Percentiles rank a stretch among this genome's conserved stretches.
Conservation (phyloP, 2,329 filamentous ascomycete genomes). For the Pseudogymnoascus verrucosus region DNA sequence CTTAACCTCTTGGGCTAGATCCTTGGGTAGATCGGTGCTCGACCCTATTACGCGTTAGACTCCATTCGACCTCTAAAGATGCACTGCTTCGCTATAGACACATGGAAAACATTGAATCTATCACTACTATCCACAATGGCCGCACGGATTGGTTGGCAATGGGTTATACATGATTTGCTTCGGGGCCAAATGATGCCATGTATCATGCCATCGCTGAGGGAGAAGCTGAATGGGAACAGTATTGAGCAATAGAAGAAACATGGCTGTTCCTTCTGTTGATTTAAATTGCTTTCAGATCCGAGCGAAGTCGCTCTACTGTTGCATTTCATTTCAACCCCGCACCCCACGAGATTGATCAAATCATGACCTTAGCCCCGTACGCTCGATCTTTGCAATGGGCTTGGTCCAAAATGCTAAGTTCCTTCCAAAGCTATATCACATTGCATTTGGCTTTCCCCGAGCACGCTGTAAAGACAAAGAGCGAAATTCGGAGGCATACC, state of each 20-base stretch:
- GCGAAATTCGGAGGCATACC: conserved; percentile 39
- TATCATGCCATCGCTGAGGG: background rate
- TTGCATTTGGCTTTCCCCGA: background rate
- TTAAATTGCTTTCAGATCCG: background rate
- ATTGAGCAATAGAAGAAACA: background rate
- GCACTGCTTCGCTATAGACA: background rate
- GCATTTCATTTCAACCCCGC: background rate
- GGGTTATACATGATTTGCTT: background rate
- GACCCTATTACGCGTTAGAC: conserved; percentile 51
- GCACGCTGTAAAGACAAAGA: background rate
- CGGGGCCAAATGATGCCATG: background rate
- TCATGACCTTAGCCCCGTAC: background rate
- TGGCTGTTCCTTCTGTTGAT: background rate
- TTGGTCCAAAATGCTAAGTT: background rate
- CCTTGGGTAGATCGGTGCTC: conserved; percentile 82
- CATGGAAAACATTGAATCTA: background rate
- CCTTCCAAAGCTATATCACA: background rate
- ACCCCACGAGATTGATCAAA: background rate
- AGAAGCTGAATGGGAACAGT: background rate
- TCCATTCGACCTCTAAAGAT: background rate
- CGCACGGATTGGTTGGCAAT: background rate
- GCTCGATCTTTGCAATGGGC: background rate
- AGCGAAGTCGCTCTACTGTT: background rate
- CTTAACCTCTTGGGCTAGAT: conserved; percentile 73
- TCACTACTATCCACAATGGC: background rate